These are phyloP conservation scores for Mucor plumbeus DNA, from an alignment of 371 early-diverging fungal genomes.

Conservation along the genomic window DNA sequence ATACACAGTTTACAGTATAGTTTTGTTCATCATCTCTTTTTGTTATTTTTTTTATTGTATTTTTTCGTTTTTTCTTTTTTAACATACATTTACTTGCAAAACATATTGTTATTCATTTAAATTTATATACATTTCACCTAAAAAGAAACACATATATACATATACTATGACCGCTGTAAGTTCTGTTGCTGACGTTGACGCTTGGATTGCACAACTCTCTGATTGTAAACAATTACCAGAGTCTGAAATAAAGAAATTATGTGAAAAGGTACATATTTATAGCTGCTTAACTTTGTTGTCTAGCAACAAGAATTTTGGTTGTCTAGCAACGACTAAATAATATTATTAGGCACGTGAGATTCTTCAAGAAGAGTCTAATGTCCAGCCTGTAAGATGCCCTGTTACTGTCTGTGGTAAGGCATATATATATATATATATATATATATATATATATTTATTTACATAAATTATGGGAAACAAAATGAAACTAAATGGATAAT, in stretches of 20 bases:
- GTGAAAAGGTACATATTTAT: conserved; percentile 78
- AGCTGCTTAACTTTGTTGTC: not conserved
- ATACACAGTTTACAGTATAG: not conserved
- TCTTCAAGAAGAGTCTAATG: conserved; percentile 93
- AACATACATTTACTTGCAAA: not conserved
- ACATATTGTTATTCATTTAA: not conserved
- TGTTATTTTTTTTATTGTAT: not conserved
- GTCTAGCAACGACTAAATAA: not conserved
- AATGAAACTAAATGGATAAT: conserved; percentile 6
- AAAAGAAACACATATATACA: not conserved
- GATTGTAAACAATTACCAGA: conserved; percentile 93
- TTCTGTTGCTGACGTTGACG: conserved; percentile 68
- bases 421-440: too few relatives aligned
- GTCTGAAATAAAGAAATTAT: conserved; percentile 92
- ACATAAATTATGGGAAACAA: not conserved
- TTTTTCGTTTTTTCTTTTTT: conserved; percentile 6
- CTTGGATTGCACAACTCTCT: conserved; percentile 89
- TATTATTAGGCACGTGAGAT: conserved; percentile 83
- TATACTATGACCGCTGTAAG: conserved; percentile 45
- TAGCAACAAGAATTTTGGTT: not conserved
- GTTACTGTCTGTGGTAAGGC: conserved; percentile 93
- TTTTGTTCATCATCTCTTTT: conserved; percentile 10
- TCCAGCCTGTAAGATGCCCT: conserved; percentile 93
- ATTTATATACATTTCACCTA: not conserved
- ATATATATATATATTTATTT: too few relatives aligned